A percentile compares a stretch with the other conserved stretches of the same genome.
Conservation (phyloP, 148 eudicot genomes). For the Mesembryanthemum crystallinum region DNA sequence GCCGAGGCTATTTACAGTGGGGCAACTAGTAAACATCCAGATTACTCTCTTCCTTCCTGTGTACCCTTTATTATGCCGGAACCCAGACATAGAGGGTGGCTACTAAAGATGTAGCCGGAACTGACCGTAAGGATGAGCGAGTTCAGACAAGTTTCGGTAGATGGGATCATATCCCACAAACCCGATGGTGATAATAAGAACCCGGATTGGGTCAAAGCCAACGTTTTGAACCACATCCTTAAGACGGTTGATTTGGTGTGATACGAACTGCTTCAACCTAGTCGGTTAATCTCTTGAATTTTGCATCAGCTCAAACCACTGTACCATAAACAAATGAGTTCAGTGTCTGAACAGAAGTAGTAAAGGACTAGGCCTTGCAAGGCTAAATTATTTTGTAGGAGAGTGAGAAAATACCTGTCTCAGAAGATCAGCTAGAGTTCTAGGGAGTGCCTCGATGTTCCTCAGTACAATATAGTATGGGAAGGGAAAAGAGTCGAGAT, state of each 20-base stretch:
- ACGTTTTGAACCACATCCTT: not conserved
- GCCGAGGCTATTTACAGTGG: not conserved
- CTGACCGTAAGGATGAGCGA: not conserved
- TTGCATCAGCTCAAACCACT: slow-evolving; percentile 99
- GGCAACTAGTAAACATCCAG: not conserved
- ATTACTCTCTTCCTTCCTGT: not conserved
- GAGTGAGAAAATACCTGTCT: slow-evolving; percentile 62
- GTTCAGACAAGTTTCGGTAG: not conserved
- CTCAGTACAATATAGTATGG: slow-evolving; percentile 82
- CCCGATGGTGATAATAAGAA: too few species aligned
- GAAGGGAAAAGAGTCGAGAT: slow-evolving; percentile 87
- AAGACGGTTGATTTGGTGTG: not conserved
- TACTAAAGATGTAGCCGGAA: not conserved
- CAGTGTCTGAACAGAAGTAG: not conserved
- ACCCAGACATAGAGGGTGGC: not conserved
- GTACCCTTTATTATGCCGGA: not conserved
- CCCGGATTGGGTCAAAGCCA: too few species aligned
- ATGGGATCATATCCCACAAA: too few species aligned
- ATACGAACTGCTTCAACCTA: not conserved
- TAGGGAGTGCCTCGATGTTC: slow-evolving; percentile 85
- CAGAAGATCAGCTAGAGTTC: slow-evolving; percentile 88
- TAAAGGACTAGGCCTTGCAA: not conserved
- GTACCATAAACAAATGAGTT: slow-evolving; percentile 23
- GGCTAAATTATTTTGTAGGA: not conserved
- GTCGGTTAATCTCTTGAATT: slow-evolving; percentile 45